Evolutionary conservation across 192 early-diverging fungal species (phyloP), one percentile per base, ranked within the genome.

Genomic region (Allomyces arbusculus): DNA sequence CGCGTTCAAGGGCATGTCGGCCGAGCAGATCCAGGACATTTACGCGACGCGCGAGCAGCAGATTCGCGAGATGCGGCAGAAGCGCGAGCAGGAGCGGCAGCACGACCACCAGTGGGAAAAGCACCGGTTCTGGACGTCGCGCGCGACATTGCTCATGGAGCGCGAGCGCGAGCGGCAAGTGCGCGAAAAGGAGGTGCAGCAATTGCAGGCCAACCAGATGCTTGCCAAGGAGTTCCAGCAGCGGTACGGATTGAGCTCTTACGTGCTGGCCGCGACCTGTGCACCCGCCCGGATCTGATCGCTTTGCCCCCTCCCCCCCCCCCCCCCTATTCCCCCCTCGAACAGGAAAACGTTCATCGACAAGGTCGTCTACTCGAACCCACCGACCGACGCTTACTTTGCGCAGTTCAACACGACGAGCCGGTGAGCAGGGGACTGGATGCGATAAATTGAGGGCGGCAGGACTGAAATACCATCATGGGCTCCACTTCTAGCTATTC

Each of bases 1-100:
- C 64, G 58, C 75, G 16, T 83, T 82, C 70, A 83, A 83, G 66
- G 81, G 79, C 61, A 78, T 83, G 63, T 80, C 77, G 0, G 50
- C 40, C 8, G 70, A 78, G 44, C 77, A 82, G 68, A 75, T 74
- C 50, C 20, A 61, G 22, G 70, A 76, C 28, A 75, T 81, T 16
- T 64, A 69, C 12, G 62, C 66, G 9, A 66, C 70, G 12, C 80
- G 80, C 65, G 78, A 78, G 24, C 64, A 71, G 33, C 81, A 83
- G 65, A 69, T 80, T 14, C 20, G 26, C 28, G 77, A 83, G 63
- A 65, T 69, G 16, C 62, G 76, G 74, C 28, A 23, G 26, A 64
- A 65, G n/a, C 68, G 67, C 24, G 72, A 71, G 50, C 55, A 55
- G 12, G 40, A 75, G 24, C 62, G 64, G 12, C 61, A 58, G 24